These are phyloP conservation scores for Corinectria fuckeliana DNA, from an alignment of 2,329 filamentous ascomycete species.

Conservation along the genomic window DNA sequence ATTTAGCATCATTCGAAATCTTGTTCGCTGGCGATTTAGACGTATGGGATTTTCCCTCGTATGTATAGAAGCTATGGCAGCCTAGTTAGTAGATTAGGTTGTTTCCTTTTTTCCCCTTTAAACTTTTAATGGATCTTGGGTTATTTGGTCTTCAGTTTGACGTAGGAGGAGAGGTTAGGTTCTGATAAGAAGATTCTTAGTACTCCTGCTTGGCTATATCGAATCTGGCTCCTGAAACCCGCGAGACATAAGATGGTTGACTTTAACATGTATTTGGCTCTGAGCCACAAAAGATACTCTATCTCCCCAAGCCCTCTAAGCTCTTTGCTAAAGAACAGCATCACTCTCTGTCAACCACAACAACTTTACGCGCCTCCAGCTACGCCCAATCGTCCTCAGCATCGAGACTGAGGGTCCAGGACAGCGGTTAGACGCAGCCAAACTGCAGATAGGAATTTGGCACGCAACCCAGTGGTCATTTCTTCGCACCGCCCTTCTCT, in stretches of 20 bases:
- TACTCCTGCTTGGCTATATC: too few relatives aligned
- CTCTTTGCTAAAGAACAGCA: background rate
- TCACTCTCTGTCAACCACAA: constrained; percentile 8
- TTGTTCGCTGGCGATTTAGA: too few relatives aligned
- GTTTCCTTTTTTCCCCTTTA: too few relatives aligned
- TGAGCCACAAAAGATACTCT: background rate
- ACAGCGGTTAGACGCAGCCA: background rate
- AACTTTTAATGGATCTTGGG: too few relatives aligned
- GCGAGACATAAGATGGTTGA: background rate
- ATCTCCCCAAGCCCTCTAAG: background rate
- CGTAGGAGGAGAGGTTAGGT: too few relatives aligned
- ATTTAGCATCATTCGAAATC: too few relatives aligned
- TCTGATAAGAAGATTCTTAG: too few relatives aligned
- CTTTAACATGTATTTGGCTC: background rate
- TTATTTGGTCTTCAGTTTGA: too few relatives aligned
- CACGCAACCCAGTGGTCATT: constrained; percentile 8
- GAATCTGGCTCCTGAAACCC: background rate
- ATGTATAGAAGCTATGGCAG: too few relatives aligned
- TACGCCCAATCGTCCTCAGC: background rate
- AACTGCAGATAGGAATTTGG: constrained; percentile 14
- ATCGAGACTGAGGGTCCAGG: constrained; percentile 11
- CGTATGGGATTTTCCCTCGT: too few relatives aligned
- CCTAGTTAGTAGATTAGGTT: too few relatives aligned
- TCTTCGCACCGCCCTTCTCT: constrained; percentile 4
- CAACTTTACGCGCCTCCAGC: constrained; percentile 4